Evolutionary conservation across 176 grass and related monocot genomes (phyloP), one percentile per base, ranked within the genome.

Genomic region (Calamus simplicifolius): DNA sequence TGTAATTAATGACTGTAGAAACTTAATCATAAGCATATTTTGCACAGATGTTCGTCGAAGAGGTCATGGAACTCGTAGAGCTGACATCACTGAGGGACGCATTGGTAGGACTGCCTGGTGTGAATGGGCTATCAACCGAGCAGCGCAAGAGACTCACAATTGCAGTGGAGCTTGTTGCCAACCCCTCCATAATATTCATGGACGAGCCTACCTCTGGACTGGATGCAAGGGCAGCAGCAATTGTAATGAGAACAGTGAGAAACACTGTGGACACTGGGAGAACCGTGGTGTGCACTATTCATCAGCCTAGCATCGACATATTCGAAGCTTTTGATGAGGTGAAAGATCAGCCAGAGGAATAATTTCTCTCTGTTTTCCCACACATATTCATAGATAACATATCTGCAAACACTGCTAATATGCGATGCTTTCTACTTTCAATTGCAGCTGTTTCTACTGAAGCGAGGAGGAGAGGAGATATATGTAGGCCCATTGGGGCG

Each of bases 271-370:
- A 90, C 35, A 91, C 87, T 16, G 82, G 82, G 52, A 64, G 87
- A 53, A 86, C 87, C 1, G 87, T 91, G 14, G 87, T 91, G 43
- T 91, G 87, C 49, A 91, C 87, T 8, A 86, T 91, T 56, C 87
- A 91, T 61, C 87, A 91, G 59, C 83, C 88, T 51, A 93, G 80
- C 70, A 93, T 93, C 6, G 80, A 93, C 60, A 93, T 93, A 25
- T 93, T 93, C 58, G 88, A 95, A 73, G 75, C 89, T 61, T 95
- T 95, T 68, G 89, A 95, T 74, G 89, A 95, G 85, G 89, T 95
- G 25, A 74, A 66, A 2, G 25, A 35, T 49, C 35, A 0, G 35
- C 12, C 8, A 12, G 35, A 43, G 12, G 8, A 3, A 43, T 43
- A 43, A 10, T 1, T 43, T 43, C 12, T 43, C 8, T 43, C 12